These are phyloP conservation scores for Heliocybe sulcata DNA, from an alignment of 1,284 basidiomycete genomes.

Conservation along the genomic window DNA sequence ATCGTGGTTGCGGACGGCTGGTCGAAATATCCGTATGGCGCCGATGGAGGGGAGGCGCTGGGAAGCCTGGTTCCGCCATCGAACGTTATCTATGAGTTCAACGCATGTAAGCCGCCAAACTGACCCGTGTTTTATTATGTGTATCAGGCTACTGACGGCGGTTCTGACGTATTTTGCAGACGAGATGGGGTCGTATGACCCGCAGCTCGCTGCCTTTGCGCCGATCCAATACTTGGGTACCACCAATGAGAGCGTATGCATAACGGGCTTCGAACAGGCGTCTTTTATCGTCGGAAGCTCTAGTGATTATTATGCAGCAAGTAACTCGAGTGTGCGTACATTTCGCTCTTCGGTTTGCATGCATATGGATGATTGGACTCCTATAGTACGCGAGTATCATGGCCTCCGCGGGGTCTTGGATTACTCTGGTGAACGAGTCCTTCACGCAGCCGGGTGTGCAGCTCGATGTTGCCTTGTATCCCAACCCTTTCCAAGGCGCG, in stretches of 20 bases:
- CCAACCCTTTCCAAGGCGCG: constrained; percentile 44
- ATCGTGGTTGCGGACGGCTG: constrained; percentile 22
- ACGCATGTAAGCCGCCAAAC: too few species aligned
- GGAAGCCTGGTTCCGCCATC: constrained; percentile 23
- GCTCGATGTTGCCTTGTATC: not conserved
- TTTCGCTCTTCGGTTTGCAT: constrained; percentile 31
- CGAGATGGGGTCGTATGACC: constrained; percentile 45
- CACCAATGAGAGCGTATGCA: constrained; percentile 43
- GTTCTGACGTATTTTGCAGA: not conserved
- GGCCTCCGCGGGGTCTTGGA: constrained; percentile 40
- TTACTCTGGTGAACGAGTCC: constrained; percentile 46
- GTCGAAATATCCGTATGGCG: not conserved
- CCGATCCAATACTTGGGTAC: constrained; percentile 56
- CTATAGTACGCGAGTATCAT: constrained; percentile 40
- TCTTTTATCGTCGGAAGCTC: constrained; percentile 54
- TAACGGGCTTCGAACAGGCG: constrained; percentile 59
- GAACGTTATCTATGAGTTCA: constrained; percentile 37
- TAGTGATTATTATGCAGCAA: constrained; percentile 23
- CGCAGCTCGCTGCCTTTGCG: constrained; percentile 50
- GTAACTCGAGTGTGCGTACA: constrained; percentile 33
- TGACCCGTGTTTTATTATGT: too few species aligned
- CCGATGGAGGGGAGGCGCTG: not conserved
- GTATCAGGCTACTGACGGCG: too few species aligned
- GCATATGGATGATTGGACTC: constrained; percentile 35
- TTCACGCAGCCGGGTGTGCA: not conserved